Evolutionary conservation across 2,329 filamentous ascomycete species (phyloP), one percentile per base, ranked within the genome.

Genomic region (Coleophoma eucalyptorum): DNA sequence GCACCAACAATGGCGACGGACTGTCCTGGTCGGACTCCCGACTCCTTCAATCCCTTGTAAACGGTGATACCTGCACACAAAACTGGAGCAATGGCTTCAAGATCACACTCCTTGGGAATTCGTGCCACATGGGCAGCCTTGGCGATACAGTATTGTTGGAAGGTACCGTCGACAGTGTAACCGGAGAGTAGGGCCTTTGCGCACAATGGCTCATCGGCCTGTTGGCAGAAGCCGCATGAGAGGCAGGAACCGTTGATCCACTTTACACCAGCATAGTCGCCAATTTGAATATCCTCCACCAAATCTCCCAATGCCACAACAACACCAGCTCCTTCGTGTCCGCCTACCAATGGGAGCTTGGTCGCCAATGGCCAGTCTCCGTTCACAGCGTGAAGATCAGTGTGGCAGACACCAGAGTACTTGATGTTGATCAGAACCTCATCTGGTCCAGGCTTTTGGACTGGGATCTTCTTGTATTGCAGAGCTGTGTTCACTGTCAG

Each of bases 401-500:
- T 95, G 77, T 95, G 90, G 79, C 90, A 96, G 60, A 96, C 90
- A 67, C 90, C 90, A 26, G 87, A 89, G 78, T 83, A 96, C 71
- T 91, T 91, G 79, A 96, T 81, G 74, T 95, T 93, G 73, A 96
- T 76, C 58, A 97, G 87, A 60, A 96, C 89, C 73, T 97, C 89
- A 74, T 96, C 91, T 48, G 91, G 86, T 19, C 86, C 90, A 37
- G 92, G 92, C 69, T 85, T 81, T 56, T 78, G 78, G 47, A 96
- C 90, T 59, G 89, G 86, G 63, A 97, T 93, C 73, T 86, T 80
- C 75, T 90, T 91, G 79, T 87, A 90, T 54, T 81, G 71, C 62
- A 83, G 74, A 59, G 82, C 81, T 84, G 55, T 18, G 48, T 33
- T 45, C 21, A 55, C 31, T 49, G 54, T 52, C n/a, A 50, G 21